Conservation (phyloP, 192 early-diverging fungal species). For the Coemansia erecta region DNA sequence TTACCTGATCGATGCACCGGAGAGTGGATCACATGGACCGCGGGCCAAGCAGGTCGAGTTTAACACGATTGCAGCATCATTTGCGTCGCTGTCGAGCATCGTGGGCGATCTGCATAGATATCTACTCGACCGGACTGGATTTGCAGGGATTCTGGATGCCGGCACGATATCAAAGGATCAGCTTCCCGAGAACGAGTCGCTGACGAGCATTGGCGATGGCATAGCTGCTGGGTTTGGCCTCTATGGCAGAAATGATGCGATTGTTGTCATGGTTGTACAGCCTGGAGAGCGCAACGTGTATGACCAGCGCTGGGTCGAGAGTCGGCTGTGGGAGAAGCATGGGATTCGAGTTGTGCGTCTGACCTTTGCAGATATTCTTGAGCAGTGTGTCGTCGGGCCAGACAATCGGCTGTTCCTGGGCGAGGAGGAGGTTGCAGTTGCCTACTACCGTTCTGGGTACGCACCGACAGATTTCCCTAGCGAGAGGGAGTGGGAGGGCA, state of each 20-base stretch:
- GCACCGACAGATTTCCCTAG: constrained; percentile 83
- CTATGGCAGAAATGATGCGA: constrained; percentile 49
- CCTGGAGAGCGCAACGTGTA: constrained; percentile 89
- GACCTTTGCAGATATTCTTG: constrained; percentile 61
- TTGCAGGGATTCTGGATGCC: constrained; percentile 17
- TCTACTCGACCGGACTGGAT: constrained; percentile 37
- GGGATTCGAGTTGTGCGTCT: constrained; percentile 33
- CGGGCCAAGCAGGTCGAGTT: constrained; percentile 85
- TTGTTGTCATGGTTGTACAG: constrained; percentile 87
- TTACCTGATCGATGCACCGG: constrained; percentile 77
- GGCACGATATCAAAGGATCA: constrained; percentile 21
- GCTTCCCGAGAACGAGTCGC: constrained; percentile 67
- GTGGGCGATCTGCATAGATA: constrained; percentile 70
- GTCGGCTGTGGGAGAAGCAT: constrained; percentile 43
- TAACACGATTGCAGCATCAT: constrained; percentile 94
- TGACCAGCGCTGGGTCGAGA: constrained; percentile 73
- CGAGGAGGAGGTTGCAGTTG: constrained; percentile 75
- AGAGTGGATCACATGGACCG: constrained; percentile 32
- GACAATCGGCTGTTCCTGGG: constrained; percentile 61
- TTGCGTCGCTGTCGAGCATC: constrained; percentile 75
- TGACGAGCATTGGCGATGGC: constrained; percentile 69
- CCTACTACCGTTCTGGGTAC: constrained; percentile 91
- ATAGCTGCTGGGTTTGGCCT: constrained; percentile 66
- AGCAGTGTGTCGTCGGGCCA: constrained; percentile 60
- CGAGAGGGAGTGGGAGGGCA: constrained; percentile 85